Percentiles rank a stretch among this genome's conserved stretches.
These are phyloP conservation scores for Botryosphaeria dothidea DNA, from an alignment of 2,329 filamentous ascomycete genomes.

Conservation along the genomic window DNA sequence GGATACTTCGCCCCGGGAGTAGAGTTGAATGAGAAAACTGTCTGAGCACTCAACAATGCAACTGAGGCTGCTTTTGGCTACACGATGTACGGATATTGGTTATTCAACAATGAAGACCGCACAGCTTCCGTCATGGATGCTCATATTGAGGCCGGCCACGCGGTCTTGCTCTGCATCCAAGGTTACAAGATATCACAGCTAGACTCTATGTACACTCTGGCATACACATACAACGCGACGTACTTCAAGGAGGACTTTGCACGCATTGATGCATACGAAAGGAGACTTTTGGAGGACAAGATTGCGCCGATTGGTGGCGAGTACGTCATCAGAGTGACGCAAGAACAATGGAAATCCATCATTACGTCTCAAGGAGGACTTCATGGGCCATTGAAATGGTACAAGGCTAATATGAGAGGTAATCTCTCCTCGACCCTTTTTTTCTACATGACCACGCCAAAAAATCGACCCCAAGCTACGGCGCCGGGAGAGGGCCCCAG, in stretches of 20 bases:
- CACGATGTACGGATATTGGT: not conserved
- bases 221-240: not conserved
- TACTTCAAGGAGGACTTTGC: constrained; percentile 2
- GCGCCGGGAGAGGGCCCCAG: too few species aligned
- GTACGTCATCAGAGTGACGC: not conserved
- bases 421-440: too few species aligned
- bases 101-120: not conserved
- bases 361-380: constrained; percentile 8
- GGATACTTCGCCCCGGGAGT: not conserved
- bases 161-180: not conserved
- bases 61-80: not conserved
- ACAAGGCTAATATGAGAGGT: not conserved
- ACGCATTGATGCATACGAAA: not conserved
- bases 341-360: constrained; percentile 18
- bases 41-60: not conserved
- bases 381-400: constrained; percentile 2
- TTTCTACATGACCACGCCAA: too few species aligned
- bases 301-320: constrained; percentile 2
- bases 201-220: not conserved
- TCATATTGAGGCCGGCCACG: not conserved
- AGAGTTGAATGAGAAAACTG: not conserved
- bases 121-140: not conserved
- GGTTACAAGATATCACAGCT: not conserved
- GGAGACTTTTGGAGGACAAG: not conserved
- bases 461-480: too few species aligned